Base-by-base conservation (phyloP, 164 flowering plant species). In the Tetracentron sinense region DNA sequence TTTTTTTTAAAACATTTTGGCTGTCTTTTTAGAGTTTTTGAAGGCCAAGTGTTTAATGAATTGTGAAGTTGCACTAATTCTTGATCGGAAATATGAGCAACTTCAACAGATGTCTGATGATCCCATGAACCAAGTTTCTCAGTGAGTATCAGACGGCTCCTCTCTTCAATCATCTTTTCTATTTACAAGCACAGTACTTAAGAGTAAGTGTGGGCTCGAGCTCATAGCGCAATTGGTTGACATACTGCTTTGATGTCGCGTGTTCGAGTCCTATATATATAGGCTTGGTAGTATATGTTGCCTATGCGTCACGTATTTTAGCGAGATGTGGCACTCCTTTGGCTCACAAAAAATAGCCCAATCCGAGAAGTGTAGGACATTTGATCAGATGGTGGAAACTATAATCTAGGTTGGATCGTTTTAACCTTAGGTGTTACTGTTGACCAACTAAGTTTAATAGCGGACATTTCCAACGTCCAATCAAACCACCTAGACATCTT, bases 1-100 rank as follows among this genome's bases (percentile, higher is more conserved):
- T 19, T 46, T 16, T 54, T 52, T 42, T n/a, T n/a, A n/a, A n/a
- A 42, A 21, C 19, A 42, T 30, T 1, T 20, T 56, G 15, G 1
- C 28, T 62, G 38, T 47, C 38, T 46, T 68, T 62, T 59, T 81
- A 91, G 97, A 95, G 69, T 95, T 95, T 74, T 47, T 91, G 82
- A 95, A 89, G 82, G 99, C 96, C 44, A 95, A 95, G 72, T 95
- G 99, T 72, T 74, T 95, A 64, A 95, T 91, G 97, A 95, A 95
- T 61, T 88, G 96, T 66, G 97, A 95, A 71, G 99, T 95, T n/a
- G 74, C 99, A 14, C 68, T 95, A 53, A 91, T 95, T 74, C 89
- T 95, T 46, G 99, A 95, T 31, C 96, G 80, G 53, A 89, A 85
- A 66, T 89, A 78, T 73, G 97, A 95, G 76, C 96, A 94, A 79